A percentile compares a stretch with the other conserved stretches of the same genome.
These are phyloP conservation scores for Sclerotinia minor DNA, from an alignment of 2,329 filamentous ascomycete genomes.

Conservation along the genomic window DNA sequence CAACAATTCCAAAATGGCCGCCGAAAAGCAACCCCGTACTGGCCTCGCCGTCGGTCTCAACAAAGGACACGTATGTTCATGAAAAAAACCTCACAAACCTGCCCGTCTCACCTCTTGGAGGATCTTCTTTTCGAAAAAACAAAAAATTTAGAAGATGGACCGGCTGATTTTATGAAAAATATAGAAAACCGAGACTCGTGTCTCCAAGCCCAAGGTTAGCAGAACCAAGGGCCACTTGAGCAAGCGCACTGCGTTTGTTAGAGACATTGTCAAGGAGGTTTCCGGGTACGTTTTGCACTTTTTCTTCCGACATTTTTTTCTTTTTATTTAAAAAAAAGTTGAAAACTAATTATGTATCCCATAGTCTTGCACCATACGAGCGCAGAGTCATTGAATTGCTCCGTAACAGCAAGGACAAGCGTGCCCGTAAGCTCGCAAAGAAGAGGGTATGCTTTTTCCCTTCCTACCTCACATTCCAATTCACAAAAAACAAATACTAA, in stretches of 20 bases:
- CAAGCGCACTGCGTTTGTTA: conserved; percentile 95
- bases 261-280: conserved; percentile 98
- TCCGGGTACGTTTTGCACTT: conserved; percentile 67
- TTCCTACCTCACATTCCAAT: background rate
- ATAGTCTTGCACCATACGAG: conserved; percentile 88
- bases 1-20: conserved; percentile 51
- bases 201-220: conserved; percentile 75
- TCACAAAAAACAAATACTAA: conserved; percentile 21
- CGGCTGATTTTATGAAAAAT: conserved; percentile 39
- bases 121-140: conserved; percentile 56
- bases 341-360: conserved; percentile 24
- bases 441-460: conserved; percentile 72
- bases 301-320: background rate
- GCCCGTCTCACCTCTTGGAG: conserved; percentile 70
- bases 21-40: conserved; percentile 57
- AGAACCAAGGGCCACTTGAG: conserved; percentile 93
- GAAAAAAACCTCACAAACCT: conserved; percentile 33
- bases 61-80: conserved; percentile 59
- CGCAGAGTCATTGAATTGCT: conserved; percentile 98
- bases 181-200: conserved; percentile 81
- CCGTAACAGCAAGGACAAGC: conserved; percentile 99
- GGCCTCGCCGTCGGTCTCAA: conserved; percentile 63
- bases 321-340: background rate
- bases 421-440: conserved; percentile 98
- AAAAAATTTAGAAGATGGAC: conserved; percentile 31